A percentile compares a stretch with the other conserved stretches of the same genome.
These are phyloP conservation scores for Termitomyces sp. DNA, from an alignment of 768 basidiomycete genomes.

Conservation along the genomic window DNA sequence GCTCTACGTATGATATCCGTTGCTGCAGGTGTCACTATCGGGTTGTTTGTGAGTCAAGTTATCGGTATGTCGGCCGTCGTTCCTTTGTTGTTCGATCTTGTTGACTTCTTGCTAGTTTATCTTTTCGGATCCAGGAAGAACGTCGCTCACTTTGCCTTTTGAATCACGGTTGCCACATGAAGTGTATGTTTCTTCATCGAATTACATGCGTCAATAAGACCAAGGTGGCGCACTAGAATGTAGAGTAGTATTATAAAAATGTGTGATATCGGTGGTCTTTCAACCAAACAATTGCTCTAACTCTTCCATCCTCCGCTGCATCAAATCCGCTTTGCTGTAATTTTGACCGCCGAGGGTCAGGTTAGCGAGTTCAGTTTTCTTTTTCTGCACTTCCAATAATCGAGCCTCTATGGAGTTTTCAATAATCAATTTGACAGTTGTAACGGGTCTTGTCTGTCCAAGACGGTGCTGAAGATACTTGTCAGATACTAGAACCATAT, in stretches of 20 bases:
- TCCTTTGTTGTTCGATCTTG: not conserved
- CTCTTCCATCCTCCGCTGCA: conserved; percentile 86
- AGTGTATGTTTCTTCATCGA: not conserved
- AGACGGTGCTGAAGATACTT: conserved; percentile 70
- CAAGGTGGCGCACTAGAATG: conserved; percentile 17
- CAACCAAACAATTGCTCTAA: conserved; percentile 68
- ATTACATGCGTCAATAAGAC: conserved; percentile 7
- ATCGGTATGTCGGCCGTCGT: conserved; percentile 27
- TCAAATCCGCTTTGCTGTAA: conserved; percentile 82
- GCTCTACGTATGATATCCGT: conserved; percentile 82
- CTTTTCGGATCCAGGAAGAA: conserved; percentile 69
- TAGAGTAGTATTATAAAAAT: conserved; percentile 22
- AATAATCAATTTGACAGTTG: conserved; percentile 90
- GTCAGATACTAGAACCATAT: not conserved
- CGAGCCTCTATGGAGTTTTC: conserved; percentile 91
- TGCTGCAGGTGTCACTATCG: conserved; percentile 80
- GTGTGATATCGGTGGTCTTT: conserved; percentile 18
- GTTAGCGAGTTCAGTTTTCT: conserved; percentile 92
- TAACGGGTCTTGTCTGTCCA: conserved; percentile 89
- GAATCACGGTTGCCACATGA: conserved; percentile 13
- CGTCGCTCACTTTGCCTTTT: conserved; percentile 73
- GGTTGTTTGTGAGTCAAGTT: conserved; percentile 76
- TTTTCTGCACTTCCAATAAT: conserved; percentile 87
- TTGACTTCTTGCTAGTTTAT: conserved; percentile 40
- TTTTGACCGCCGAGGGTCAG: conserved; percentile 82